Percentiles rank a stretch among this genome's conserved stretches.
Conservation (phyloP, 352 stramenopile genomes). For the Phytophthora podocarpi region DNA sequence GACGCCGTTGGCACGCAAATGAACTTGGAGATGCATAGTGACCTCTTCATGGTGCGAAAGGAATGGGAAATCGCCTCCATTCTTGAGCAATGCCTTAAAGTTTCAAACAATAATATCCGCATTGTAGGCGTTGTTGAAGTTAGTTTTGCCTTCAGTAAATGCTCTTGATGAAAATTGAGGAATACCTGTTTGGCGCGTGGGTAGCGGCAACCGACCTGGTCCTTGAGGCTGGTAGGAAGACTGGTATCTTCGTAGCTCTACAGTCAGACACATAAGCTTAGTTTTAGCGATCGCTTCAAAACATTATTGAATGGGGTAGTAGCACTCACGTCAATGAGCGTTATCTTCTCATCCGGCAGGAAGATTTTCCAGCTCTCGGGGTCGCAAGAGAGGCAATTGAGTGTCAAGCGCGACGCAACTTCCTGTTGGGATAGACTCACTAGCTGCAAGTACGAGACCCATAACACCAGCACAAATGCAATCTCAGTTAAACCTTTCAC, state of each 20-base stretch:
- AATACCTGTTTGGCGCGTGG: constrained; percentile 57
- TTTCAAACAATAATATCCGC: not conserved
- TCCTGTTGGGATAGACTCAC: constrained; percentile 65
- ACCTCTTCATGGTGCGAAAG: constrained; percentile 78
- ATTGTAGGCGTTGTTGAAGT: not conserved
- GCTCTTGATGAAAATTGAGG: not conserved
- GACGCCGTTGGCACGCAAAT: constrained; percentile 59
- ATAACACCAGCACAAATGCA: not conserved
- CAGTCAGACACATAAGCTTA: too few species aligned
- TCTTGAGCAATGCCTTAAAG: constrained; percentile 66
- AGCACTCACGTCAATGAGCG: constrained; percentile 58
- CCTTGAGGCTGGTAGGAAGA: constrained; percentile 43
- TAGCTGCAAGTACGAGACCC: constrained; percentile 34
- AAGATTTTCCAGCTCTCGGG: constrained; percentile 54
- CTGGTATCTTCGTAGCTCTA: constrained; percentile 68
- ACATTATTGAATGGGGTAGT: not conserved
- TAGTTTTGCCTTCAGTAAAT: too few species aligned
- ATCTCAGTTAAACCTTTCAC: too few species aligned
- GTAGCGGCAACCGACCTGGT: constrained; percentile 52
- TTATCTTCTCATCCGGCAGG: constrained; percentile 58
- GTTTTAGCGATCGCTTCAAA: not conserved
- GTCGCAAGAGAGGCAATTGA: constrained; percentile 56
- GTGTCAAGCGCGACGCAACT: constrained; percentile 65
- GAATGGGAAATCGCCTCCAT: constrained; percentile 71
- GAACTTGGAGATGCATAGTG: constrained; percentile 77